These are phyloP conservation scores for Saccharomyces hybrid DNA, from an alignment of 1,139 yeast species.

Conservation along the genomic window DNA sequence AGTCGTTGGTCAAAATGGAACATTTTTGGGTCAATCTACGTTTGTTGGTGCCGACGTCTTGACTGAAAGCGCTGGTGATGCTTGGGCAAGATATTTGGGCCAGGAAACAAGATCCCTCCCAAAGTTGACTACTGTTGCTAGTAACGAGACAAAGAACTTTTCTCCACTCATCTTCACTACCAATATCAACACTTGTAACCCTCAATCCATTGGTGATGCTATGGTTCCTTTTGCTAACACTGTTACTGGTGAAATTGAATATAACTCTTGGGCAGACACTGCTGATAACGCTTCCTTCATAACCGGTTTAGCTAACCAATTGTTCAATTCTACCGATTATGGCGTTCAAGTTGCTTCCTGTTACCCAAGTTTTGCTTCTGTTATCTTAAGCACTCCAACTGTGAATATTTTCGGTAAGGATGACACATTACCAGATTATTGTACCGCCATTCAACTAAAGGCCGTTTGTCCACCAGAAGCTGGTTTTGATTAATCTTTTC, in stretches of 20 bases:
- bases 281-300: conserved; percentile 7
- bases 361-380: conserved; percentile 8
- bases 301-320: conserved; percentile 9
- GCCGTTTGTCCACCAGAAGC: conserved; percentile 11
- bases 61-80: conserved; percentile 8
- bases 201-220: conserved; percentile 9
- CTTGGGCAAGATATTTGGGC: conserved; percentile 11
- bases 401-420: conserved; percentile 10
- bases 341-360: conserved; percentile 13
- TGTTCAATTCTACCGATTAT: conserved; percentile 9
- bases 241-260: conserved; percentile 11
- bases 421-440: conserved; percentile 9
- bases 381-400: conserved; percentile 10
- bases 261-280: conserved; percentile 9
- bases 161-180: conserved; percentile 10
- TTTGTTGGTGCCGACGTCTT: conserved; percentile 13
- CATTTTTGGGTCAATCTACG: conserved; percentile 9
- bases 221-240: conserved; percentile 10
- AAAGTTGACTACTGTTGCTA: conserved; percentile 10
- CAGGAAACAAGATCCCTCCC: conserved; percentile 9
- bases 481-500: neutral
- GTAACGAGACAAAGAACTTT: conserved; percentile 12
- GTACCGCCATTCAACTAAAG: conserved; percentile 9
- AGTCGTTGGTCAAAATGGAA: conserved; percentile 9
- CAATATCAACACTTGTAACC: conserved; percentile 9